Base-by-base conservation (phyloP, 2,329 filamentous ascomycete species). In the Penicillium crustosum region DNA sequence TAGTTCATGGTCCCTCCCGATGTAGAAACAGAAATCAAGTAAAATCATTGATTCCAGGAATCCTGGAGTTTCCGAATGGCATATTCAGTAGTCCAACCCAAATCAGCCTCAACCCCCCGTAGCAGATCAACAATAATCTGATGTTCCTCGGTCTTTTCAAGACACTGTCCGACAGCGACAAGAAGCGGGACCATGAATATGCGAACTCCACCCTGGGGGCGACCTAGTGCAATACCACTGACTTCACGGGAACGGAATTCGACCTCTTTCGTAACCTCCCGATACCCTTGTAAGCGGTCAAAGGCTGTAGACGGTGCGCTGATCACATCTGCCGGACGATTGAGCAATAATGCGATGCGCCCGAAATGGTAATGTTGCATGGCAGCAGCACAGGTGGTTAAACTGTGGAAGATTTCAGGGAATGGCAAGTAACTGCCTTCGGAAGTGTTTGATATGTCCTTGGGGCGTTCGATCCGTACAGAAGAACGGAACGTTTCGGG, bases 301-400 rank as follows among this genome's bases (percentile, higher is more conserved):
- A 79, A 81, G 0, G 85, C 75, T 3, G 81, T 83, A 21, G 79
- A 80, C 21, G 79, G 77, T 4, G 77, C 78, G 47, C 78, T 79
- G 3, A 83, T 81, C 0, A 80, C 82, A 56, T 87, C 81, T 17
- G 81, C 78, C 0, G 83, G 83, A 57, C 83, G 81, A 64, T 88
- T 87, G 61, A 86, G 79, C 13, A 86, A 77, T 0, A 89, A 69
- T 5, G 87, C 78, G 12, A 88, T 84, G 43, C 83, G 80, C 1
- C 83, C 84, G 76, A 88, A 87, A 65, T 88, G 83, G 62, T 86
- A 88, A 58, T 81, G 81, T 65, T 87, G 85, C 80, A 88, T 86
- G 0, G 85, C 82, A 4, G 83, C 82, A 0, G 83, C 85, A 68
- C 84, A 88, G 70, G 86, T 82, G 0, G 85, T 80, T 0, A 84